Conservation (phyloP, 164 flowering plant species). For the Sedum album region DNA sequence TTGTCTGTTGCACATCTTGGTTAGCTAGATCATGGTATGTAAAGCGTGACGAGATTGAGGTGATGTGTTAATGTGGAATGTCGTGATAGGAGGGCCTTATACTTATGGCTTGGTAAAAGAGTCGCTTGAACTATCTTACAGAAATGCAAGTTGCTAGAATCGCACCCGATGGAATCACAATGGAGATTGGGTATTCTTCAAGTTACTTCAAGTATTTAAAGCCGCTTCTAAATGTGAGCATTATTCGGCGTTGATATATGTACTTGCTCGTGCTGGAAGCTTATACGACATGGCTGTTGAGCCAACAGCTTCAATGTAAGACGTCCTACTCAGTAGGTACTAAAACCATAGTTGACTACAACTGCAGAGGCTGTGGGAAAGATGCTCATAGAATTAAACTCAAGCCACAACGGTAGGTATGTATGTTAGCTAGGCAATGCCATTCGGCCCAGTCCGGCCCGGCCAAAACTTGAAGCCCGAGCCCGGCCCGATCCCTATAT, state of each 20-base stretch:
- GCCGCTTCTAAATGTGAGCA: constrained; percentile 68
- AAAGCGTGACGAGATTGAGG: constrained; percentile 74
- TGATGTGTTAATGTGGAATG: constrained; percentile 78
- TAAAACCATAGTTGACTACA: constrained; percentile 50
- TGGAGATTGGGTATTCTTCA: constrained; percentile 58
- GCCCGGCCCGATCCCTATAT: no score
- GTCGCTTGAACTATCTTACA: constrained; percentile 41
- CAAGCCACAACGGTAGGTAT: constrained; percentile 81
- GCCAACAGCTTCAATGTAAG: constrained; percentile 66
- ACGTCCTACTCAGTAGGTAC: constrained; percentile 69
- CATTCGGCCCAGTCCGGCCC: no score
- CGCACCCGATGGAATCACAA: constrained; percentile 69
- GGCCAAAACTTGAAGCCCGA: no score
- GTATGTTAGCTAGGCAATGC: no score
- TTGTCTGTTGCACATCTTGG: constrained; percentile 85
- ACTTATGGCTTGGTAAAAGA: constrained; percentile 54
- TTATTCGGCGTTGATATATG: constrained; percentile 83
- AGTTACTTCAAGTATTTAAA: constrained; percentile 30
- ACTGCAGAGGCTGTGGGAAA: constrained; percentile 62
- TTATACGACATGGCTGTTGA: constrained; percentile 46
- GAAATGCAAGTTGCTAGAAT: constrained; percentile 46
- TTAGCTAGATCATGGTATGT: constrained; percentile 75
- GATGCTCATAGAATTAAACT: constrained; percentile 66
- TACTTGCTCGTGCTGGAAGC: constrained; percentile 57
- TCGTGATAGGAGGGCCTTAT: constrained; percentile 78